These are phyloP conservation scores for Podaxis sp. DNA, from an alignment of 768 basidiomycete genomes.

Conservation along the genomic window DNA sequence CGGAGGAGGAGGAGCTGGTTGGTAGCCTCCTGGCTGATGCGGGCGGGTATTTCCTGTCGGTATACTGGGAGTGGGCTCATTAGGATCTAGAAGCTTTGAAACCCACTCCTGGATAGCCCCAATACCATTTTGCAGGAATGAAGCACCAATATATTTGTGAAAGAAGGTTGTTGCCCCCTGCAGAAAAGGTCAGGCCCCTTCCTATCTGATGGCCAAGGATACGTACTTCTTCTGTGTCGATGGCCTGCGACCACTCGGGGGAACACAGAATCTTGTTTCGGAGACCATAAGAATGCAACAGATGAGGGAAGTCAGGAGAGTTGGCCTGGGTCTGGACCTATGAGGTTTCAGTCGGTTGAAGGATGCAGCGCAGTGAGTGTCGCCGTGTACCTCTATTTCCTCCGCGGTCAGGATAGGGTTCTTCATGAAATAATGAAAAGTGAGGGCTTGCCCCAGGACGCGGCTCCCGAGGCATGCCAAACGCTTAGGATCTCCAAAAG, in stretches of 20 bases:
- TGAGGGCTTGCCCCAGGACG: conserved; percentile 52
- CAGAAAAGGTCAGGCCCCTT: not conserved
- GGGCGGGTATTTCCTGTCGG: conserved; percentile 11
- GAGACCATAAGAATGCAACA: conserved; percentile 41
- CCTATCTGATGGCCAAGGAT: not conserved
- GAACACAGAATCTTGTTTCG: conserved; percentile 53
- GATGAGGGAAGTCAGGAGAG: not conserved
- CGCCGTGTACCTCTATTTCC: conserved; percentile 43
- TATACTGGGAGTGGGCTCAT: conserved; percentile 19
- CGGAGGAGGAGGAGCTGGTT: conserved; percentile 1
- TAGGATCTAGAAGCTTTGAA: conserved; percentile 53
- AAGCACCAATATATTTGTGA: conserved; percentile 64
- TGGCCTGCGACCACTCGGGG: conserved; percentile 31
- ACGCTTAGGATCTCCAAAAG: conserved; percentile 61
- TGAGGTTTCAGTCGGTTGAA: not conserved
- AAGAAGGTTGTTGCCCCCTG: conserved; percentile 62
- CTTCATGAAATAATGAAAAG: conserved; percentile 47
- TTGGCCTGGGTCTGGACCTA: not conserved
- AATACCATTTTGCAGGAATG: conserved; percentile 58
- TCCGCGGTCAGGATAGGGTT: conserved; percentile 40
- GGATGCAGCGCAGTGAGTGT: not conserved
- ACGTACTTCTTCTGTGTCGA: conserved; percentile 22
- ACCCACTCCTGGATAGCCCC: conserved; percentile 55
- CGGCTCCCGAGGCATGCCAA: conserved; percentile 57
- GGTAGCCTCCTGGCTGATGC: not conserved